Evolutionary conservation across 176 grass and related monocot genomes (phyloP), one percentile per base, ranked within the genome.

Genomic region (Puccinellia tenuiflora): DNA sequence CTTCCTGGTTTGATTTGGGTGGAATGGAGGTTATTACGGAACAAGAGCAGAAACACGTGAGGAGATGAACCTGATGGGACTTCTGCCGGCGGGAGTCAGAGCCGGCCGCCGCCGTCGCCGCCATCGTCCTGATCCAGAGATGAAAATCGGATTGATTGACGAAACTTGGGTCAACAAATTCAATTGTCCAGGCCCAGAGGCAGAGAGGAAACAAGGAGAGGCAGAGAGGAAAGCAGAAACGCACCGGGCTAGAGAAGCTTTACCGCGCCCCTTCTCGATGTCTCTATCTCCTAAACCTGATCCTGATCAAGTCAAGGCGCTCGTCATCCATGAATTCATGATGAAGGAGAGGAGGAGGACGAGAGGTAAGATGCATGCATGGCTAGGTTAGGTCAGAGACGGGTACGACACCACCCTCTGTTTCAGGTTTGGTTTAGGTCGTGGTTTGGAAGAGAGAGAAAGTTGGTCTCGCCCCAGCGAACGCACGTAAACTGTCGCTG

Each of bases 51-150:
- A 73, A 25, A 68, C 9, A 22, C 54, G 17, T 18, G 39, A 15
- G 72, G 17, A 12, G 20, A 1, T 6, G 29, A 46, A 69, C 88
- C 79, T 86, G 66, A 68, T 40, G 74, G 9, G 47, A 74, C 17
- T 57, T 64, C 57, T 83, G 84, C 64, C 17, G 83, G 47, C 67
- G 47, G 35, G 84, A 83, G 10, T 61, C 77, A n/a, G 78, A 52
- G 13, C 54, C 62, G 53, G 70, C 21, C 8, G 28, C 61, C 25
- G 78, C n/a, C 73, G 71, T 83, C 34, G 76, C 26, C 64, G 65
- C 25, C 88, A 83, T 86, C 45, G 51, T 56, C 64, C 73, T 78
- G 25, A 73, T 88, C 51, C 71, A 64, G 38, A 59, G 45, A 24
- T n/a, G n/a, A n/a, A n/a, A n/a, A n/a, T n/a, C n/a, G n/a, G n/a